Percentiles rank a stretch among this genome's conserved stretches.
phyloP scores from a whole-genome alignment of 1,284 basidiomycete genomes.

The Ceratobasidium sp. region DNA sequence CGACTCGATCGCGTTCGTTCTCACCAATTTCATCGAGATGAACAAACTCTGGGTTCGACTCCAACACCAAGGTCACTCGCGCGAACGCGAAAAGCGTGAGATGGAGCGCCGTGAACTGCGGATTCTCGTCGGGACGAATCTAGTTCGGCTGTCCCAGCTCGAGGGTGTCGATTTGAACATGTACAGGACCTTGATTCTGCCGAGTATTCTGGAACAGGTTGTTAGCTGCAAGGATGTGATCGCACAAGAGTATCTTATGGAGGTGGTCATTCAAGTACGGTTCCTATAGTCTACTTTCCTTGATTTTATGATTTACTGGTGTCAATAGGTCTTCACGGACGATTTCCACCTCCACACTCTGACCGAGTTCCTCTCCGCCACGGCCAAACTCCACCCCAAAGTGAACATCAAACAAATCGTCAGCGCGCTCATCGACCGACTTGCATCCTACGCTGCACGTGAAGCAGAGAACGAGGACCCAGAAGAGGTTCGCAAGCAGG shows the following conservation, averaged over 20 bases:
- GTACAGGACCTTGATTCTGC: slow-evolving; percentile 87
- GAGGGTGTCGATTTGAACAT: slow-evolving; percentile 93
- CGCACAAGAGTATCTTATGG: slow-evolving; percentile 97
- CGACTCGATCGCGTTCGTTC: slow-evolving; percentile 92
- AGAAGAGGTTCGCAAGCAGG: slow-evolving; percentile 89
- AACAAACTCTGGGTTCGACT: slow-evolving; percentile 98
- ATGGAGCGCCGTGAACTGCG: slow-evolving; percentile 92
- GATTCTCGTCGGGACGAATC: slow-evolving; percentile 95
- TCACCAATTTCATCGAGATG: slow-evolving; percentile 99
- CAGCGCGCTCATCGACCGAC: slow-evolving; percentile 93
- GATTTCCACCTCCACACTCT: slow-evolving; percentile 95
- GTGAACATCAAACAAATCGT: slow-evolving; percentile 98
- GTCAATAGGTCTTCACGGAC: slow-evolving; percentile 87
- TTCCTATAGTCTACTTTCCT: slow-evolving; percentile 16
- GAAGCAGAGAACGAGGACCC: slow-evolving; percentile 95
- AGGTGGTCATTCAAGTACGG: slow-evolving; percentile 92
- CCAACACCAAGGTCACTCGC: slow-evolving; percentile 94
- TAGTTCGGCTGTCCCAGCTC: slow-evolving; percentile 91
- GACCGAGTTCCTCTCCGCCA: slow-evolving; percentile 91
- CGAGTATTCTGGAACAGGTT: slow-evolving; percentile 92
- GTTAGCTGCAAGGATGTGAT: slow-evolving; percentile 98
- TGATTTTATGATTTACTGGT: slow-evolving; percentile 11
- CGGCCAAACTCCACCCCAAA: slow-evolving; percentile 92
- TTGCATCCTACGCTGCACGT: slow-evolving; percentile 92
- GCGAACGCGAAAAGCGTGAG: slow-evolving; percentile 95